phyloP scores from a whole-genome alignment of 768 basidiomycete species.

The Mycena leptocephala region DNA sequence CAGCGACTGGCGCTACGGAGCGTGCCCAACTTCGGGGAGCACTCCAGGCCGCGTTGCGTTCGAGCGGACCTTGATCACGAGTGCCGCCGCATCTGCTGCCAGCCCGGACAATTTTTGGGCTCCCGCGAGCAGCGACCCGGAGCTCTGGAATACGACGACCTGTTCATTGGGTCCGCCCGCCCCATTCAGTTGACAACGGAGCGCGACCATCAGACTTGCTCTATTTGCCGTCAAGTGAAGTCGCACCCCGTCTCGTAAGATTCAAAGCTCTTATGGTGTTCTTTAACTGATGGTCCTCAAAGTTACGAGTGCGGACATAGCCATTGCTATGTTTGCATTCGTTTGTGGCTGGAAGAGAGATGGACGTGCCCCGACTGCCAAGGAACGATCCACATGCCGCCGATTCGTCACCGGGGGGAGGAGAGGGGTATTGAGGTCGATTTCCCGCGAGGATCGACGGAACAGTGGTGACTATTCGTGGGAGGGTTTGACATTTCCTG shows the following conservation, averaged over 20 bases:
- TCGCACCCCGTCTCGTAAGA: background rate
- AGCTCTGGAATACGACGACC: no score
- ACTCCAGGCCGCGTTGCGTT: no score
- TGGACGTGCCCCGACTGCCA: background rate
- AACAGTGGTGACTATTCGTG: background rate
- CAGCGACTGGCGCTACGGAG: no score
- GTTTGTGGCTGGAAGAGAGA: background rate
- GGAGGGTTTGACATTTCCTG: background rate
- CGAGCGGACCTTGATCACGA: no score
- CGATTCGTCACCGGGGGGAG: background rate
- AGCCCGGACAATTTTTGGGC: no score
- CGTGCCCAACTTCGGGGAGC: no score
- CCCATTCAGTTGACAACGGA: background rate
- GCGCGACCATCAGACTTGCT: background rate
- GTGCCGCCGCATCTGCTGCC: no score
- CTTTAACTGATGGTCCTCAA: no score
- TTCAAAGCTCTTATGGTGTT: no score
- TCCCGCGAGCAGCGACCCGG: no score
- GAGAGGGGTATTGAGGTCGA: background rate
- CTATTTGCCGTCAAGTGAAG: background rate
- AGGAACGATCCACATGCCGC: background rate
- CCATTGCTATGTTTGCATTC: background rate
- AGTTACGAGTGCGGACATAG: background rate
- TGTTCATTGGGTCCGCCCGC: background rate
- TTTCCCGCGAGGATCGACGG: background rate